These are phyloP conservation scores for Fusarium euwallaceae DNA, from an alignment of 2,329 filamentous ascomycete genomes.

Conservation along the genomic window DNA sequence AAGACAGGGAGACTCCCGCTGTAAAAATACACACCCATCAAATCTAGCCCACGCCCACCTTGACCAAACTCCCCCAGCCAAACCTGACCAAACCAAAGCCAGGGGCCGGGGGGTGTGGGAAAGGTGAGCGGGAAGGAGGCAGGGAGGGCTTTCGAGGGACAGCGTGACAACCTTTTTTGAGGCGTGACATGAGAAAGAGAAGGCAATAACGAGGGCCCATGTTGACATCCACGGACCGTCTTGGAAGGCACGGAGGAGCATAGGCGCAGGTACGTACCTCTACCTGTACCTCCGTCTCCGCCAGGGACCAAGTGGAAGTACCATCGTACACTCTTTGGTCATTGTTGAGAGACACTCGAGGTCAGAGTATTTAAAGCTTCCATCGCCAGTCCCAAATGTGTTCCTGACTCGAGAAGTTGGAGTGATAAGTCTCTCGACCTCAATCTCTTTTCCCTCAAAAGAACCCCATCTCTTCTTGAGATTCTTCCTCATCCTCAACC, in stretches of 20 bases:
- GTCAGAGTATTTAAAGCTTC: conserved; percentile 48
- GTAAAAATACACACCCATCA: conserved; percentile 28
- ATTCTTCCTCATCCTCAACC: conserved; percentile 26
- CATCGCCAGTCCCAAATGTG: conserved; percentile 41
- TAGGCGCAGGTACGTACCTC: conserved; percentile 35
- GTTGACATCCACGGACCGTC: conserved; percentile 23
- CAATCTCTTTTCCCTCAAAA: conserved; percentile 19
- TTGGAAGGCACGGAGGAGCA: conserved; percentile 20
- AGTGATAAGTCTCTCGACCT: conserved; percentile 43
- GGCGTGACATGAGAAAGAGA: conserved; percentile 41
- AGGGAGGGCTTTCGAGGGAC: conserved; percentile 37
- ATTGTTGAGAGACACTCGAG: conserved; percentile 42
- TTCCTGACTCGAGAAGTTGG: conserved; percentile 30
- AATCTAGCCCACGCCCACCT: conserved; percentile 20
- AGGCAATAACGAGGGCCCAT: conserved; percentile 29
- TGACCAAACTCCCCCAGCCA: conserved; percentile 24
- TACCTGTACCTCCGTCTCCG: not conserved
- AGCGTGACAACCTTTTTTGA: conserved; percentile 41
- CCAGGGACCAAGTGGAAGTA: conserved; percentile 22
- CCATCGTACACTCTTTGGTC: conserved; percentile 35
- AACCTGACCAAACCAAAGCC: conserved; percentile 34
- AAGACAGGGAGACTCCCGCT: not conserved
- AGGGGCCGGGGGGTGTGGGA: conserved; percentile 27
- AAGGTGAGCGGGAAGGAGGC: conserved; percentile 40
- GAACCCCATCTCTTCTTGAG: conserved; percentile 20